phyloP scores from a whole-genome alignment of 805 yeast species.

The baker's yeast (Saccharomyces cerevisiae) region DNA sequence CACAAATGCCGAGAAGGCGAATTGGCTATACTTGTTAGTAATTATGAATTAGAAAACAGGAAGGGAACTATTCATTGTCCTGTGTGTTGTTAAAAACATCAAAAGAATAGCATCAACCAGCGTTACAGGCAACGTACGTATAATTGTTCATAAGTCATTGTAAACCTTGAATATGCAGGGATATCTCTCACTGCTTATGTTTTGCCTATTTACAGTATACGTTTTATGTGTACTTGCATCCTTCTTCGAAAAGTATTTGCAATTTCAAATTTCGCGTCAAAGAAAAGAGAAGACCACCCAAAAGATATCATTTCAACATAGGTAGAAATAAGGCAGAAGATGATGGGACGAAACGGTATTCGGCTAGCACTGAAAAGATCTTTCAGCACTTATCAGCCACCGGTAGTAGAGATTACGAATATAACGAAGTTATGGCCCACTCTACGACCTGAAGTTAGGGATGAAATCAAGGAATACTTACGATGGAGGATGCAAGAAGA shows the following conservation, averaged over 20 bases:
- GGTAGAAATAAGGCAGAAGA: neutral
- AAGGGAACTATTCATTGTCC: neutral
- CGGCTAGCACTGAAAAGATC: neutral
- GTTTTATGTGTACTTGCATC: neutral
- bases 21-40: conserved; percentile 5
- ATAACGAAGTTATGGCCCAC: conserved; percentile 22
- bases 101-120: neutral
- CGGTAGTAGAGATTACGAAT: neutral
- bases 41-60: neutral
- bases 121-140: conserved; percentile 14
- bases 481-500: conserved; percentile 26
- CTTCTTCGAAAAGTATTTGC: neutral
- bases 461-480: conserved; percentile 32
- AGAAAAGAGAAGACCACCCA: neutral
- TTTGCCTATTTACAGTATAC: neutral
- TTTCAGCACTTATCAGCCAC: conserved; percentile 1
- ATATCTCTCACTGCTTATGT: neutral
- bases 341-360: neutral
- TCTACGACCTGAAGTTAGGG: conserved; percentile 27
- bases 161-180: neutral
- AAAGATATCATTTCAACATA: neutral
- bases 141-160: conserved; percentile 19
- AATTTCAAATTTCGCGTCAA: neutral
- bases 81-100: neutral
- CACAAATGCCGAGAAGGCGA: neutral